Base-by-base conservation (phyloP, 768 basidiomycete species). In the Collybia sordida region DNA sequence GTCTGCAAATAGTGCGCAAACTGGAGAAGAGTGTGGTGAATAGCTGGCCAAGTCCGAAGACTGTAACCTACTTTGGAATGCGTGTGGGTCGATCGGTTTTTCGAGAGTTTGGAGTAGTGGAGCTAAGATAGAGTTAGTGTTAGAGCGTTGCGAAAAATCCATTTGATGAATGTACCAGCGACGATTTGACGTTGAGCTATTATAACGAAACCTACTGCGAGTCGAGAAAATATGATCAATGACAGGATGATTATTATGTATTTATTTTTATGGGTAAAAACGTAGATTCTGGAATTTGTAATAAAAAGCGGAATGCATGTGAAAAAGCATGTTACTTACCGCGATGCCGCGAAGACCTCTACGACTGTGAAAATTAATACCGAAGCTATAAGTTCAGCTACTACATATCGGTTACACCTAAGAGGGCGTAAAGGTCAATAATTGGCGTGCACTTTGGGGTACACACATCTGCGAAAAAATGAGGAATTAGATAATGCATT, bases 331-430 rank as follows among this genome's bases (percentile, higher is more conserved):
- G 6, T n/a, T n/a, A 37, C 43, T 9, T 12, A 61, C 59, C 59
- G 50, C 34, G 59, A 31, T 1, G 58, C 51, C 15, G 59, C 55
- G 44, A 61, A 59, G 3, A 47, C 37, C 42, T 56, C 58, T 11
- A 58, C 50, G 34, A 61, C 53, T 3, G 55, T 54, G 50, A 59
- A 59, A 24, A 53, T 52, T 12, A 59, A n/a, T 2, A 59, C 50
- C 23, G 55, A 54, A 38, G 54, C 53, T 6, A 57, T 28, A 42
- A 59, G 59, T 44, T 61, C 55, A 3, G 41, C 42, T 22, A 61
- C 42, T 6, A 49, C 47, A 42, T 49, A 61, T 15, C n/a, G 52
- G 28, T 56, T 23, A 45, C 59, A 61, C 22, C 59, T 61, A 47
- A 18, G 7, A 2, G 21, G 28, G 11, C 45, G 31, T n/a, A 44